A percentile compares a stretch with the other conserved stretches of the same genome.
These are phyloP conservation scores for Trypethelium eluteriae DNA, from an alignment of 495 filamentous ascomycete genomes.

Conservation along the genomic window DNA sequence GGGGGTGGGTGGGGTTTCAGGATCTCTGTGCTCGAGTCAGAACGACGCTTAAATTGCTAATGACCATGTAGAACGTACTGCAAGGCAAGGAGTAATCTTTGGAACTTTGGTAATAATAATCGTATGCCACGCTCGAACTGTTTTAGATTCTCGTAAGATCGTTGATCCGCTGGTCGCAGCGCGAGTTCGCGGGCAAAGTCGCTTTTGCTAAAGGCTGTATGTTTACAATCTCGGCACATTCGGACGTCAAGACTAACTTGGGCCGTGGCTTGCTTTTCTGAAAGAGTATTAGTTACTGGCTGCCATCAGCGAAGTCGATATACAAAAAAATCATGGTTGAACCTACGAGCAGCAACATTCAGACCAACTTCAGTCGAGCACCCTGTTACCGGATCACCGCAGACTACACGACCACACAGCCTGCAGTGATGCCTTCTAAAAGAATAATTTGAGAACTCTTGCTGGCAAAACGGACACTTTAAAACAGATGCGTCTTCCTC, in stretches of 20 bases:
- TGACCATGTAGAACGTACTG: conserved; percentile 42
- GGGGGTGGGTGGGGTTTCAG: conserved; percentile 63
- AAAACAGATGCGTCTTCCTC: conserved; percentile 78
- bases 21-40: conserved; percentile 41
- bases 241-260: conserved; percentile 70
- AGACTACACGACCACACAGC: conserved; percentile 86
- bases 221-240: conserved; percentile 84
- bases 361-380: conserved; percentile 82
- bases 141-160: conserved; percentile 75
- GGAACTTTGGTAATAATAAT: conserved; percentile 76
- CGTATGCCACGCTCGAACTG: conserved; percentile 89
- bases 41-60: conserved; percentile 3
- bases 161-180: conserved; percentile 63
- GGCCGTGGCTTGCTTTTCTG: conserved; percentile 51
- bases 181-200: conserved; percentile 69
- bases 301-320: conserved; percentile 21
- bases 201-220: conserved; percentile 71
- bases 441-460: conserved; percentile 83
- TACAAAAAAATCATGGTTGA: neutral
- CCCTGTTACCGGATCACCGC: conserved; percentile 70
- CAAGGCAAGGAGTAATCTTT: conserved; percentile 62
- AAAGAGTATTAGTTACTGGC: conserved; percentile 41
- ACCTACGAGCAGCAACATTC: conserved; percentile 64
- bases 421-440: conserved; percentile 92
- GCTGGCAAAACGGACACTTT: conserved; percentile 86